Evolutionary conservation across 768 basidiomycete species (phyloP), one percentile per base, ranked within the genome.

Genomic region (Russula ochroleuca): DNA sequence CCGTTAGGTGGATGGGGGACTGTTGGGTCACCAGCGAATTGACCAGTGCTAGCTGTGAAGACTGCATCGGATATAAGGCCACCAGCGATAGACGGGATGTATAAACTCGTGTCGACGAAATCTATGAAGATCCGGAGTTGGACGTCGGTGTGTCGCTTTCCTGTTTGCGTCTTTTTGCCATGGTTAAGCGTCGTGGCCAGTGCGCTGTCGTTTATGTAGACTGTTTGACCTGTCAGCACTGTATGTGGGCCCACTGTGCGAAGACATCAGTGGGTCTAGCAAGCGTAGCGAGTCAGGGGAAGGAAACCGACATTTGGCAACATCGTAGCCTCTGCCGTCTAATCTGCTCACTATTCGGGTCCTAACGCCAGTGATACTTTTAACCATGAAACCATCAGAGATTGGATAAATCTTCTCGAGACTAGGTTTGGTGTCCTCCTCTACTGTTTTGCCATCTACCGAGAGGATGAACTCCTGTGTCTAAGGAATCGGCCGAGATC

Each of bases 281-380:
- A 19, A 56, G 50, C 13, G 37, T 13, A 64, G 41, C 10, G 61
- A 52, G 23, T 51, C 33, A 25, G n/a, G 57, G 37, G 28, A 37
- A 21, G 47, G 41, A 45, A 21, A 73, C 88, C 70, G 69, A 94
- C 94, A 76, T 77, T 85, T 91, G 38, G 88, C 81, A 58, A 98
- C 81, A 69, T 96, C 91, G 69, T 93, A 96, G 9, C 94, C 94
- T 68, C 80, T 86, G 14, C 87, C 87, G 69, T 95, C 94, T 58
- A 94, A 72, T 31, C 92, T 80, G 70, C 83, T 87, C 25, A 91
- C 85, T 21, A 95, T 86, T 65, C 85, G 86, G 1, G 86, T 81
- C 41, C 90, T 83, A 52, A 97, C 81, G 7, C 93, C 94, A 2
- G 87, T 82, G 10, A 93, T 78, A 70, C 94, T 88, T 57, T 86